phyloP scores from a whole-genome alignment of 768 basidiomycete genomes.

The Galerina marginata region DNA sequence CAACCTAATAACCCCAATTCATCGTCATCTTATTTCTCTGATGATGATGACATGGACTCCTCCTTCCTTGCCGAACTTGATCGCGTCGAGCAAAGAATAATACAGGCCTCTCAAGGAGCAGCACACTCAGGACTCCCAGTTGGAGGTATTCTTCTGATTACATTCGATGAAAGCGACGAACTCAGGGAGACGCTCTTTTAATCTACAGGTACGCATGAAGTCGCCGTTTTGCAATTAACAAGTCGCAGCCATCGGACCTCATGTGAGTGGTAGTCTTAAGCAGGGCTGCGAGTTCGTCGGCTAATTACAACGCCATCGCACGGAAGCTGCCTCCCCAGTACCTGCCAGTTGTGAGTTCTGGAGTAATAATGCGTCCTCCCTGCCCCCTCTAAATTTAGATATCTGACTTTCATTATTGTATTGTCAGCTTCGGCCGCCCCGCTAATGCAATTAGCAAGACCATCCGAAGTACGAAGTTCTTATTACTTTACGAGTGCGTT shows the following conservation, averaged over 20 bases:
- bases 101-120: conserved; percentile 10
- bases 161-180: too few species aligned
- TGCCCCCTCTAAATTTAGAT: too few species aligned
- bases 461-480: conserved; percentile 11
- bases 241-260: not conserved
- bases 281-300: not conserved
- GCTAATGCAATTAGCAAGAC: not conserved
- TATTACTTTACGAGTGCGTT: conserved; percentile 15
- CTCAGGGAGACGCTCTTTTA: too few species aligned
- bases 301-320: not conserved
- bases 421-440: not conserved
- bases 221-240: not conserved
- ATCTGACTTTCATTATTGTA: too few species aligned
- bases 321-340: not conserved
- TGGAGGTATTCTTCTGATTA: conserved; percentile 1
- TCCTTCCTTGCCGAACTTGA: conserved; percentile 50
- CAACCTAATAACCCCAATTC: conserved; percentile 19
- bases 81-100: conserved; percentile 45
- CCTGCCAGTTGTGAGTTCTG: not conserved
- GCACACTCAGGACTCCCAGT: not conserved
- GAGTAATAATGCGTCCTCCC: too few species aligned
- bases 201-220: not conserved
- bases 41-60: conserved; percentile 38
- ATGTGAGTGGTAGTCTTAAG: not conserved
- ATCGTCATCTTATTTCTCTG: conserved; percentile 27